Base-by-base conservation (phyloP, 2,329 filamentous ascomycete species). In the Diaporthe citriasiana region DNA sequence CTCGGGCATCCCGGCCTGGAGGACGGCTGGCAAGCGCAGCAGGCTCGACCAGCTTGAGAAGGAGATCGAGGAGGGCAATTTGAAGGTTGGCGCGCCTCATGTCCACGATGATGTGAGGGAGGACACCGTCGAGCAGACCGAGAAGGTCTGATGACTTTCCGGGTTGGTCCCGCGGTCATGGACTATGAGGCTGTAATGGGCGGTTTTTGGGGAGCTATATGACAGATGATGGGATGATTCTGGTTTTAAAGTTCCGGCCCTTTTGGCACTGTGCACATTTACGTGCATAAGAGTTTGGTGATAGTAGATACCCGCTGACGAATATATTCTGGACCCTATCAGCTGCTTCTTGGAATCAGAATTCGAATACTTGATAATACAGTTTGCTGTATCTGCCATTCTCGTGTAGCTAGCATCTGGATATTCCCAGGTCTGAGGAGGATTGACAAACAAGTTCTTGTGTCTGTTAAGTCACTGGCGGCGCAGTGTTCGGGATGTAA, bases 1-100 rank as follows among this genome's bases (percentile, higher is more conserved):
- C 77, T 86, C 87, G 10, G 89, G 88, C 0, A 80, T 85, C 1
- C 88, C 88, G 1, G 89, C 91, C 4, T 93, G 91, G 91, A 88
- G 86, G 81, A 85, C 82, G 8, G 80, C 78, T 45, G 63, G 63
- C 3, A 80, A 81, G 69, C 85, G 84, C 7, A 87, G 84, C 51
- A 81, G 86, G 33, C 82, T 89, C 40, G 87, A 89, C 56, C 78
- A 83, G 53, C 76, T 89, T 8, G 80, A 85, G 77, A 82, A 80
- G 59, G 85, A 88, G 73, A 89, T 89, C 72, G 86, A 87, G 78
- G 79, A 80, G 35, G 86, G 85, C 1, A 82, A 85, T 38, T 55
- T 86, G 56, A 86, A 85, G 79, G 80, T 86, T n/a, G 53, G 35
- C 35, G n/a, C 15, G 40, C 6, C 27, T 3, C 56, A 71, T 53